Evolutionary conservation across 225 moss, liverwort and hornwort species (phyloP), one percentile per base, ranked within the genome.

Genomic region (Polytrichum commune): DNA sequence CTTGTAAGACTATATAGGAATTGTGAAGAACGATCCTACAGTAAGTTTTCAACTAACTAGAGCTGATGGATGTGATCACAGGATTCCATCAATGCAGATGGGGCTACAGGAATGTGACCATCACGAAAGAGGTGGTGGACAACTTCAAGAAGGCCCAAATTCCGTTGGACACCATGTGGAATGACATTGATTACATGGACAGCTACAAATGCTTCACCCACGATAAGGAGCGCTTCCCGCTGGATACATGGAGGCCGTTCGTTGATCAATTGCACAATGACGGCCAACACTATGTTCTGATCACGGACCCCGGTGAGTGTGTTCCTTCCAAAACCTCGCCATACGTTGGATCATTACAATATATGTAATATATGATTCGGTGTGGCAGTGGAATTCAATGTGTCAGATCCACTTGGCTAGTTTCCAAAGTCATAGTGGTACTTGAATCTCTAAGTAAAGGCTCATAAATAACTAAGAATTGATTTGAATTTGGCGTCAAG

Each of bases 151-250:
- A 83, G 23, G 92, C 89, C 20, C 81, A 84, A 1, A 89, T 98
- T 28, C 94, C 97, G 1, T 76, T 94, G 60, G 94, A 98, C 30
- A 75, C 90, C 2, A 91, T 94, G 64, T 98, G 97, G 92, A 91
- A 86, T 65, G 94, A 94, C 63, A 98, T 98, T 69, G 97, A 98
- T 56, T 90, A 92, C 1, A 94, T 91, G 91, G 85, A 90, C 24
- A 71, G 79, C 19, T 92, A 85, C 10, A 88, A 80, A 60, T 90
- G 75, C 22, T 98, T 94, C 19, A 89, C 86, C 16, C 5, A 76
- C 29, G 82, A 98, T 27, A 80, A 81, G 0, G n/a, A 72, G 1
- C 81, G 87, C 63, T 94, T 85, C 64, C 87, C 90, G 1, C 66
- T 79, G 54, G 56, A 78, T 0, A 77, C 84, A 30, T 74, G 80